Base-by-base conservation (phyloP, 1,284 basidiomycete genomes). In the Ustanciosporium gigantosporum region DNA sequence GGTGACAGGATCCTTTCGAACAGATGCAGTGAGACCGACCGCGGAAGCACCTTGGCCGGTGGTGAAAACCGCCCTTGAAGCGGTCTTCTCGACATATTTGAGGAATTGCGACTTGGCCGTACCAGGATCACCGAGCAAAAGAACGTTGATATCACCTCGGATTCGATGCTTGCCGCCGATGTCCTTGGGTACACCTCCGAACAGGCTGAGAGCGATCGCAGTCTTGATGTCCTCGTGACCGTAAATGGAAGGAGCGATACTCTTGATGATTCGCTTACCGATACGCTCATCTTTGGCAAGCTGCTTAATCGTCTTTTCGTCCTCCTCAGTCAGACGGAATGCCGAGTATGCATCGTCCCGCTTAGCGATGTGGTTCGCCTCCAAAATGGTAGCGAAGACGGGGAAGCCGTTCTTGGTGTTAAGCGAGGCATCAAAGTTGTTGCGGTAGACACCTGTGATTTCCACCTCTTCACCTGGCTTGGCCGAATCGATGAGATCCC, bases 181-280 rank as follows among this genome's bases (percentile, higher is more conserved):
- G 77, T 98, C 91, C 79, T 98, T 98, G 6, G 89, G 77, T 1
- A 96, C 87, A 46, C 94, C 95, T 16, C 92, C 88, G 65, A 98
- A 98, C 16, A 98, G 84, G 2, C 91, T 92, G 25, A 98, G 84
- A 0, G 95, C 93, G 51, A 98, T 82, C 17, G 93, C 94, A 0
- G 94, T 96, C 82, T 98, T 98, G 83, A 98, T 96, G 78, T 97
- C 89, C 73, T 97, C 92, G 78, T 98, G 95, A 4, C 95, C 94
- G 73, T 97, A 98, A 75, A 98, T 98, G 24, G 91, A 95, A 0
- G 94, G 94, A 1, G 94, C 94, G 47, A 98, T 96, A 19, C 91
- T 94, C 80, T 98, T 99, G 82, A 97, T 84, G 78, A 99, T 95
- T 17, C 94, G 88, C 80, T 94, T 96, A 58, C 90, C 87, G 68